These are phyloP conservation scores for Ilyonectria robusta DNA, from an alignment of 2,329 filamentous ascomycete genomes.

Conservation along the genomic window DNA sequence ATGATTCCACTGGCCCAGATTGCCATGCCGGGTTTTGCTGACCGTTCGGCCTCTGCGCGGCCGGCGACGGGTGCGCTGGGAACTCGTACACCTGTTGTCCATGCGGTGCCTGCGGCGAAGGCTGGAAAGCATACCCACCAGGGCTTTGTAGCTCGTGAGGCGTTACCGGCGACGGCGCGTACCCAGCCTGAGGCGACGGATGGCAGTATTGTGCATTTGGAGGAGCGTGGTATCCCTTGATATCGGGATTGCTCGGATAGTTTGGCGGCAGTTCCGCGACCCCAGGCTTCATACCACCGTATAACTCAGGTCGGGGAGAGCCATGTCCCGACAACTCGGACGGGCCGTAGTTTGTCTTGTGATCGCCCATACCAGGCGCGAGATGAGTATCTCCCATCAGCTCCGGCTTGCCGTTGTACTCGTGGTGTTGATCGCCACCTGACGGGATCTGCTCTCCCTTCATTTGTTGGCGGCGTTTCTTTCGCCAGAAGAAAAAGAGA, in stretches of 20 bases:
- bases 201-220: constrained; percentile 35
- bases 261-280: constrained; percentile 43
- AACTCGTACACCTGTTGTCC: constrained; percentile 37
- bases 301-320: constrained; percentile 43
- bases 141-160: constrained; percentile 45
- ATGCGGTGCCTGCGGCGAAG: constrained; percentile 29
- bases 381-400: constrained; percentile 40
- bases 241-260: constrained; percentile 45
- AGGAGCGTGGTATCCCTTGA: constrained; percentile 34
- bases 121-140: constrained; percentile 32
- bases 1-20: constrained; percentile 53
- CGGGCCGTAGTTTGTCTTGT: constrained; percentile 29
- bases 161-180: constrained; percentile 27
- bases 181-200: constrained; percentile 35
- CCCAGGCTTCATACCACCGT: constrained; percentile 38
- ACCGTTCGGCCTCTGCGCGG: constrained; percentile 31
- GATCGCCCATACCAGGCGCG: constrained; percentile 3
- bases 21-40: constrained; percentile 50
- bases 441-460: constrained; percentile 42
- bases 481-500: constrained; percentile 56
- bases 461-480: constrained; percentile 47
- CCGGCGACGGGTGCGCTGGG: constrained; percentile 25
- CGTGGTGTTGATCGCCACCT: constrained; percentile 31
- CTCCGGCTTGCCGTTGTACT: constrained; percentile 53
- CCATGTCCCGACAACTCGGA: constrained; percentile 45